Evolutionary conservation across 2,329 filamentous ascomycete species (phyloP).

Genomic region (Sporothrix brasiliensis): DNA sequence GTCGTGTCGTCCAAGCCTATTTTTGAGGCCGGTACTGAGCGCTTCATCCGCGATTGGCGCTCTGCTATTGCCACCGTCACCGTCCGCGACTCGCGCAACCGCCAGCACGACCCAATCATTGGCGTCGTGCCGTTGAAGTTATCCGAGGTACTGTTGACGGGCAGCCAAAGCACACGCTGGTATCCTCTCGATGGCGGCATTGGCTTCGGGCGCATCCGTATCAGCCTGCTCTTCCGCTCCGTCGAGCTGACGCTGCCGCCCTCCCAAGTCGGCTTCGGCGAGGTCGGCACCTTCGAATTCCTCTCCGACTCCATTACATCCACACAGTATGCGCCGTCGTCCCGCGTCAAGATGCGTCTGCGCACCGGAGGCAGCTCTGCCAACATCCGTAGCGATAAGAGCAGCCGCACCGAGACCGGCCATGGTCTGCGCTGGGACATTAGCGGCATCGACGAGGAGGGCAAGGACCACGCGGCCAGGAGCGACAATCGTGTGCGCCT

Average conservation of each 20-base stretch:
- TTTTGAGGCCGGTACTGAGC: slow-evolving; percentile 94
- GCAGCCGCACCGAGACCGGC: slow-evolving; percentile 60
- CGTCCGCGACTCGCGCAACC: slow-evolving; percentile 83
- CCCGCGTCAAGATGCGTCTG: slow-evolving; percentile 75
- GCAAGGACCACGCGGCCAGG: slow-evolving; percentile 34
- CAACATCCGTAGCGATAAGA: slow-evolving; percentile 66
- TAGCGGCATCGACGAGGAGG: slow-evolving; percentile 44
- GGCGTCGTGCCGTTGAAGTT: slow-evolving; percentile 88
- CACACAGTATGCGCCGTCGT: slow-evolving; percentile 60
- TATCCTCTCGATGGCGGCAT: slow-evolving; percentile 96
- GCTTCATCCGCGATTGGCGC: slow-evolving; percentile 91
- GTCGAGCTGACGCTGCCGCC: slow-evolving; percentile 86
- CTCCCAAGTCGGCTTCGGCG: slow-evolving; percentile 79
- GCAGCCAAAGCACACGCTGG: slow-evolving; percentile 85
- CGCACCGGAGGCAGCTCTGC: slow-evolving; percentile 84
- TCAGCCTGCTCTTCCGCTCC: slow-evolving; percentile 87
- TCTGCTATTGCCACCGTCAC: slow-evolving; percentile 83
- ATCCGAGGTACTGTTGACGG: slow-evolving; percentile 83
- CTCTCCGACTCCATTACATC: slow-evolving; percentile 69
- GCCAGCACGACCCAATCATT: slow-evolving; percentile 92
- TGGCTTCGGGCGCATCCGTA: slow-evolving; percentile 84
- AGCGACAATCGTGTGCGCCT: slow-evolving; percentile 61
- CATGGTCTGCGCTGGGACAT: slow-evolving; percentile 55
- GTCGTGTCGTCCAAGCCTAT: slow-evolving; percentile 93
- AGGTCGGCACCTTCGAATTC: slow-evolving; percentile 94